These are phyloP conservation scores for Glycine tomentella DNA, from an alignment of 306 rosid species.

Conservation along the genomic window DNA sequence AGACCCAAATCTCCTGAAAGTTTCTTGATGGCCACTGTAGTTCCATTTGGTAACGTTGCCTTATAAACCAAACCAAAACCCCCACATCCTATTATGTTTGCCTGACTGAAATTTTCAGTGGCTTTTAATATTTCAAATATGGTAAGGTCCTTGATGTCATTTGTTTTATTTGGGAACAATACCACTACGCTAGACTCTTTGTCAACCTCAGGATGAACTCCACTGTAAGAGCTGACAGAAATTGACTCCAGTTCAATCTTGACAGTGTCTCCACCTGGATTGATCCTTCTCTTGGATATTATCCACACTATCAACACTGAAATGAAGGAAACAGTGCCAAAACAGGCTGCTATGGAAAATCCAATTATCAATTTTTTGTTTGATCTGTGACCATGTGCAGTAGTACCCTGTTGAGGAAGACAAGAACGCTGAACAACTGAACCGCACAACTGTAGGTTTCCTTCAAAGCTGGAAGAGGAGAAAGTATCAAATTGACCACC, in stretches of 20 bases:
- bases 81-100: conserved; percentile 88
- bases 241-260: conserved; percentile 63
- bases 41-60: conserved; percentile 74
- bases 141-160: conserved; percentile 71
- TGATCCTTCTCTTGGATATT: conserved; percentile 77
- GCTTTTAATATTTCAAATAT: conserved; percentile 80
- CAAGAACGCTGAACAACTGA: conserved; percentile 61
- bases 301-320: conserved; percentile 67
- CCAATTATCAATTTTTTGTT: conserved; percentile 45
- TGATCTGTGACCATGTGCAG: conserved; percentile 43
- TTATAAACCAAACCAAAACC: conserved; percentile 93
- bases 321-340: conserved; percentile 42
- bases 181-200: conserved; percentile 76
- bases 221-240: conserved; percentile 57
- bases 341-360: conserved; percentile 39
- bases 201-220: conserved; percentile 61
- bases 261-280: conserved; percentile 75
- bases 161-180: conserved; percentile 66
- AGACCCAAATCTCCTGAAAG: conserved; percentile 89
- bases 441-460: conserved; percentile 73
- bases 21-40: conserved; percentile 76
- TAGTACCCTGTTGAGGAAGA: conserved; percentile 36
- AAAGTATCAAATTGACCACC: conserved; percentile 87
- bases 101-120: conserved; percentile 83
- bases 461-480: conserved; percentile 66